These are phyloP conservation scores for Heliamphora pulchella DNA, from an alignment of 179 eudicot genomes.

Conservation along the genomic window DNA sequence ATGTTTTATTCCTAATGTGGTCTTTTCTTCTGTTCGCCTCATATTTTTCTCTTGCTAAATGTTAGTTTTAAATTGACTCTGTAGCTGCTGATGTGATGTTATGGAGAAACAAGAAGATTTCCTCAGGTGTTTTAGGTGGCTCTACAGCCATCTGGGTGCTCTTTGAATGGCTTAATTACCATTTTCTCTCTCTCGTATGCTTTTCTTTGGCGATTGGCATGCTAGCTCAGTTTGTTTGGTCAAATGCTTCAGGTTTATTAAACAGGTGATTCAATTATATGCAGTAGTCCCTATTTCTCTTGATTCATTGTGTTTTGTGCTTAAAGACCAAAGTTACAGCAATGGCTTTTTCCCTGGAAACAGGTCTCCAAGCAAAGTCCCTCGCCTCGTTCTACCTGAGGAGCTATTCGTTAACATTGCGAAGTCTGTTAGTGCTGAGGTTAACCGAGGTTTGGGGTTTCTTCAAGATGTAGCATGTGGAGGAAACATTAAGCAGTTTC, in stretches of 20 bases:
- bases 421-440: constrained; percentile 46
- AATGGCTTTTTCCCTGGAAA: background rate
- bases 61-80: constrained; percentile 5
- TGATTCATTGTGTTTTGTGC: background rate
- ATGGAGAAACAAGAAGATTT: constrained; percentile 99
- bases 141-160: constrained; percentile 84
- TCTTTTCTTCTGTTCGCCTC: background rate
- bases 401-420: constrained; percentile 63
- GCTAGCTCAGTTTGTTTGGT: constrained; percentile 69
- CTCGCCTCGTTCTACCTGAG: constrained; percentile 60
- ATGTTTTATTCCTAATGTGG: background rate
- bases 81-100: constrained; percentile 93
- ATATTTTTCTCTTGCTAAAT: constrained; percentile 12
- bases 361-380: constrained; percentile 58
- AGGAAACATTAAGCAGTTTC: constrained; percentile 69
- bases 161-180: constrained; percentile 88
- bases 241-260: constrained; percentile 61
- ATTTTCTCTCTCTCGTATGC: constrained; percentile 59
- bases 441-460: constrained; percentile 47
- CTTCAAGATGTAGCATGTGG: constrained; percentile 71
- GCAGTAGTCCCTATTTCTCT: background rate
- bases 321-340: background rate
- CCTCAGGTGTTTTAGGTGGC: constrained; percentile 55
- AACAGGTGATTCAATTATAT: constrained; percentile 41
- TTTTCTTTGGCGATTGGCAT: constrained; percentile 52